Evolutionary conservation across 2,329 filamentous ascomycete genomes (phyloP).

Genomic region (Colletotrichum agaves): DNA sequence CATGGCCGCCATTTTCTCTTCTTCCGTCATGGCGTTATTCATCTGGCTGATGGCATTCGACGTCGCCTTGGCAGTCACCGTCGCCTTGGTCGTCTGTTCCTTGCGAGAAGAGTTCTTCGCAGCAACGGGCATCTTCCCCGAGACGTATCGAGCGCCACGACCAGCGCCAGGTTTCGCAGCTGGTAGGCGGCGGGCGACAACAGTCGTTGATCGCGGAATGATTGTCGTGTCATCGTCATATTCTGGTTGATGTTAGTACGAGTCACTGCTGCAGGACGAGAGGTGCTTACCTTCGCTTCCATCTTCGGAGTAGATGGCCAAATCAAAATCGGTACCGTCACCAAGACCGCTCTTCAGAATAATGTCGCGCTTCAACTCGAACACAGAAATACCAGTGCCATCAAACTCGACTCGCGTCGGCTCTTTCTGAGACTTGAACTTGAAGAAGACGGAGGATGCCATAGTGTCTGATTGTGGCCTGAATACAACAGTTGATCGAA

Average conservation of each 20-base stretch:
- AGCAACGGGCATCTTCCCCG: slow-evolving; percentile 91
- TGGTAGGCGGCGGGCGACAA: slow-evolving; percentile 88
- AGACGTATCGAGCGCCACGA: slow-evolving; percentile 92
- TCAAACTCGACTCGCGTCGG: slow-evolving; percentile 95
- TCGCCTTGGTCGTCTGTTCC: slow-evolving; percentile 67
- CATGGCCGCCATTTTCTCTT: slow-evolving; percentile 93
- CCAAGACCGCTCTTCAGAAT: slow-evolving; percentile 93
- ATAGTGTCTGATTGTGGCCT: slow-evolving; percentile 62
- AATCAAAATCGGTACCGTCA: slow-evolving; percentile 95
- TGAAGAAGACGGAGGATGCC: slow-evolving; percentile 99
- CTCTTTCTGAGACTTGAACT: slow-evolving; percentile 99
- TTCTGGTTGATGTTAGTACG: slow-evolving; percentile 65
- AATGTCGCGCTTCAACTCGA: slow-evolving; percentile 98
- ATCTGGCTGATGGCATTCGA: slow-evolving; percentile 71
- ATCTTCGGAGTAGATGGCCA: slow-evolving; percentile 93
- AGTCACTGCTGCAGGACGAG: neutral
- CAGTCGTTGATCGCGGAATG: slow-evolving; percentile 92
- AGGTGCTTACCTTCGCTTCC: slow-evolving; percentile 82
- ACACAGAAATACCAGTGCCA: slow-evolving; percentile 96
- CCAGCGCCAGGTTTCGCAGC: slow-evolving; percentile 88
- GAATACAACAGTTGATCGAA: slow-evolving; percentile 24
- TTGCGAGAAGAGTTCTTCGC: slow-evolving; percentile 82
- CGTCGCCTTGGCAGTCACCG: slow-evolving; percentile 63
- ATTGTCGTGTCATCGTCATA: slow-evolving; percentile 99
- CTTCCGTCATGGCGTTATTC: slow-evolving; percentile 86